Base-by-base conservation (phyloP, 306 rosid species). In the Senna tora region DNA sequence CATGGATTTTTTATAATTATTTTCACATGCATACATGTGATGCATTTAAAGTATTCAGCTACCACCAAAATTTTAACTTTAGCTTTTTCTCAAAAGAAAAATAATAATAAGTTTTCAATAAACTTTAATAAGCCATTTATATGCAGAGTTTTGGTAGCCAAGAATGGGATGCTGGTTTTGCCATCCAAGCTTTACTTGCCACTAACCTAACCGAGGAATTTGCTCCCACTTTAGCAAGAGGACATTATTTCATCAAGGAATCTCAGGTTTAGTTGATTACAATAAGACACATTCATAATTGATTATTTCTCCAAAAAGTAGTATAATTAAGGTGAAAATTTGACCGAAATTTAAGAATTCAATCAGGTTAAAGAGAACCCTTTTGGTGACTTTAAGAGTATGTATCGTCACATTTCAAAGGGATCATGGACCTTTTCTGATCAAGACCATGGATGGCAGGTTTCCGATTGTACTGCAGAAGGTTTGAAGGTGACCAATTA, bases 401-500 rank as follows among this genome's bases (percentile, higher is more conserved):
- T 89, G 96, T 9, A 78, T 72, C 87, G 91, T 49, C 96, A 92
- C 75, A 92, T 83, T 55, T 92, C 93, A 9, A 92, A 89, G 76
- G 97, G 97, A 12, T 66, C 90, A 7, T 92, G 97, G 97, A 84
- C 96, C 28, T 89, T 89, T 67, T 92, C 97, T 8, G 92, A 92
- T 53, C 84, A 80, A 63, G 97, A 92, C 70, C 96, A 89, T 15
- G 97, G 96, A 75, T 92, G 96, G 97, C 93, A 89, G 77, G 86
- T 85, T 79, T 92, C 97, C 21, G 97, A 91, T 77, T 83, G 92
- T 47, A 88, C 97, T 5, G 92, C 97, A 6, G 97, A 91, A 59
- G 89, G 82, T 69, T 72, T 91, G 30, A 88, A 88, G 91, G 94
- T 90, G 74, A 65, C 3, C 22, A 38, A 42, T 2, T 68, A 38